Percentiles rank a stretch among this genome's conserved stretches.
Conservation (phyloP, 257 asterid genomes). For the Nicotiana obtusifolia region DNA sequence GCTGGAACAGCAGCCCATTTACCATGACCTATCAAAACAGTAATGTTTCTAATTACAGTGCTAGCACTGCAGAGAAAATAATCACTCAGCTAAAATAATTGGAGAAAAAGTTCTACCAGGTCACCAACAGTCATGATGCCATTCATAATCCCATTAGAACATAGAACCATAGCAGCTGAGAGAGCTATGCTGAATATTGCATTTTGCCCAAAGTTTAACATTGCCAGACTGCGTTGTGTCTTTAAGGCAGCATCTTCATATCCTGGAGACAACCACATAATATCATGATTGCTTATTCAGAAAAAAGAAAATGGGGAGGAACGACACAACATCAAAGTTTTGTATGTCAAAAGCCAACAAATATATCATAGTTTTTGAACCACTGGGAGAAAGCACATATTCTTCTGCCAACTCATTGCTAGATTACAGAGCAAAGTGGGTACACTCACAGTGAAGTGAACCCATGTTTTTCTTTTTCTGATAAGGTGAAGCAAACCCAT, state of each 20-base stretch:
- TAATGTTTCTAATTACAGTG: conserved; percentile 6
- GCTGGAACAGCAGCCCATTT: conserved; percentile 92
- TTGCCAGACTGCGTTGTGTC: conserved; percentile 90
- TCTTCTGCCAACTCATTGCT: background rate
- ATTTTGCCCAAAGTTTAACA: conserved; percentile 88
- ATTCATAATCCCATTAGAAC: conserved; percentile 80
- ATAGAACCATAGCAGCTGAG: conserved; percentile 88
- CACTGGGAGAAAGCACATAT: background rate
- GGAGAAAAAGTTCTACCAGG: conserved; percentile 48
- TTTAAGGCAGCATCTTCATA: conserved; percentile 92
- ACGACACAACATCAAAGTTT: conserved; percentile 1
- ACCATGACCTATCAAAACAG: conserved; percentile 75
- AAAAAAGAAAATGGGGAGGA: conserved; percentile 3
- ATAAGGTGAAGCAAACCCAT: background rate
- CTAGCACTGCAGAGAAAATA: background rate
- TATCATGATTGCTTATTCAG: conserved; percentile 1
- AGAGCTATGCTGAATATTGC: conserved; percentile 79
- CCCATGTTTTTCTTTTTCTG: background rate
- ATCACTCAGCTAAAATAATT: background rate
- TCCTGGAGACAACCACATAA: conserved; percentile 43
- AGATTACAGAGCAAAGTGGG: background rate
- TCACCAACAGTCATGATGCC: conserved; percentile 94
- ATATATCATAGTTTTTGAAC: background rate
- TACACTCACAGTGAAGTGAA: background rate
- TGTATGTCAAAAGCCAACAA: background rate